Conservation (phyloP, 108 stramenopile genomes). For the Conticribra guillardii region DNA sequence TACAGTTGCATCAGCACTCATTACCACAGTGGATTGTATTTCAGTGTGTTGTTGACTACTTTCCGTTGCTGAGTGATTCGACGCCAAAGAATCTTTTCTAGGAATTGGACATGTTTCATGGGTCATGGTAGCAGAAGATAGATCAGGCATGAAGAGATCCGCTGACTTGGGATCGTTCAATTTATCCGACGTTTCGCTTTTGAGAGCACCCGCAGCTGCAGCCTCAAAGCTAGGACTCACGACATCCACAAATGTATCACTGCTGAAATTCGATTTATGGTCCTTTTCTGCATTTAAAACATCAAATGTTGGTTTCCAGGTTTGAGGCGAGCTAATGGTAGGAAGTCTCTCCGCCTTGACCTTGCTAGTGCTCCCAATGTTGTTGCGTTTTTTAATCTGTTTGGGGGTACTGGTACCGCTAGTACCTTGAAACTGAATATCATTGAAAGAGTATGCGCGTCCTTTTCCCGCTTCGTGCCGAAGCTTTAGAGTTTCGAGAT, state of each 20-base stretch:
- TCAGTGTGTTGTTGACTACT: not conserved
- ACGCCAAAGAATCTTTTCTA: conserved; percentile 20
- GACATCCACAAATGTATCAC: conserved; percentile 23
- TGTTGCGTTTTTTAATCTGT: not conserved
- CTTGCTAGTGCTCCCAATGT: not conserved
- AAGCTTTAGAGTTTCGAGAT: conserved; percentile 36
- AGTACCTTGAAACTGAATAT: conserved; percentile 8
- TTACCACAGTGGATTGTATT: not conserved
- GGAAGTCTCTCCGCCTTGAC: conserved; percentile 10
- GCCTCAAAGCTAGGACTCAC: not conserved
- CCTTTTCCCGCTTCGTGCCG: conserved; percentile 37
- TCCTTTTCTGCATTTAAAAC: conserved; percentile 25
- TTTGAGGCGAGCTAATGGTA: conserved; percentile 14
- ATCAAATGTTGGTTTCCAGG: conserved; percentile 21
- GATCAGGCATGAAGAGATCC: conserved; percentile 17
- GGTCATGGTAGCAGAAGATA: not conserved
- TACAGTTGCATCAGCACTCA: not conserved
- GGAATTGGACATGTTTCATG: not conserved
- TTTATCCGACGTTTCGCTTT: not conserved
- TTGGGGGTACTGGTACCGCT: not conserved
- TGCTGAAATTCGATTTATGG: conserved; percentile 7
- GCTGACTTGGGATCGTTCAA: not conserved
- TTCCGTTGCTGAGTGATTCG: no score
- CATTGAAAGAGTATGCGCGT: conserved; percentile 42
- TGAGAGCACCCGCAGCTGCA: not conserved